Conservation (phyloP, 768 basidiomycete genomes). For the Boletus subparvulus region DNA sequence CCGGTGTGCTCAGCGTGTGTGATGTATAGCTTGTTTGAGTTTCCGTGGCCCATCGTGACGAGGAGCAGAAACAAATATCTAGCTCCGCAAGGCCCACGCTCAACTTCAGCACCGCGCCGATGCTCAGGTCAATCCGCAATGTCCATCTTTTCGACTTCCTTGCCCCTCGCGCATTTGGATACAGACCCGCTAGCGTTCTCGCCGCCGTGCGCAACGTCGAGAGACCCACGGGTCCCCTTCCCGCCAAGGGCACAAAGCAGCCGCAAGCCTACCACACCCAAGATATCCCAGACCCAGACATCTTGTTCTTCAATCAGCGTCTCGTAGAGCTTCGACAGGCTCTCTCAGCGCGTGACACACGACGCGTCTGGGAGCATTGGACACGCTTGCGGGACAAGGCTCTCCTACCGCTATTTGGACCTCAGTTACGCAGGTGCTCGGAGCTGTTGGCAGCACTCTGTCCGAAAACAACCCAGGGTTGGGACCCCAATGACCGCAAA, state of each 20-base stretch:
- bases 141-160: slow-evolving; percentile 44
- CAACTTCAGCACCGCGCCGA: slow-evolving; percentile 10
- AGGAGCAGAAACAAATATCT: slow-evolving; percentile 1
- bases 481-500: slow-evolving; percentile 31
- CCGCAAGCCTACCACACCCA: slow-evolving; percentile 6
- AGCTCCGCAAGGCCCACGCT: neutral
- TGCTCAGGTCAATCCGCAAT: slow-evolving; percentile 26
- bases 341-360: slow-evolving; percentile 36
- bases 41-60: slow-evolving; percentile 74
- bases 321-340: slow-evolving; percentile 41
- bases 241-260: slow-evolving; percentile 9
- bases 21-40: slow-evolving; percentile 82
- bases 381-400: slow-evolving; percentile 40
- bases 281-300: slow-evolving; percentile 29
- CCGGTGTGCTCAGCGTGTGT: slow-evolving; percentile 88
- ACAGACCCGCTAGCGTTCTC: slow-evolving; percentile 21
- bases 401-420: slow-evolving; percentile 47
- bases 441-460: slow-evolving; percentile 33
- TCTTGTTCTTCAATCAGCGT: slow-evolving; percentile 35
- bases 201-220: slow-evolving; percentile 6
- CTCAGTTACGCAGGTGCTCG: slow-evolving; percentile 43
- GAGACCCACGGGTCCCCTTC: neutral
- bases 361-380: slow-evolving; percentile 40
- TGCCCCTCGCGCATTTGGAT: slow-evolving; percentile 33
- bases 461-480: slow-evolving; percentile 18